Evolutionary conservation across 108 stramenopile genomes (phyloP).

Genomic region (Asterionellopsis glacialis): DNA sequence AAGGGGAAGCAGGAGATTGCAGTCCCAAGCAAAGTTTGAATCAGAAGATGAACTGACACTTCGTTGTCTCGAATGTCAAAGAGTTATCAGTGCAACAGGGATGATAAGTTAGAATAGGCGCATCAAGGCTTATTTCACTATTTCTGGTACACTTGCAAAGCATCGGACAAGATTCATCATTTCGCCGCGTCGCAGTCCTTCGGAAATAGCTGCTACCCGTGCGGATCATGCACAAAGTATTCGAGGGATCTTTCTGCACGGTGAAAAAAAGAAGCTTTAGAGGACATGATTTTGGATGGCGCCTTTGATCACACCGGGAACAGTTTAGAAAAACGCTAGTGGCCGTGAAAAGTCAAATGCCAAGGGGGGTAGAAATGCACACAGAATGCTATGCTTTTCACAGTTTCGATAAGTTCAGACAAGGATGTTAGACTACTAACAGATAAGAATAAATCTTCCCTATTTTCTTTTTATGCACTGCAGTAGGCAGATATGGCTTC

Average conservation of each 20-base stretch:
- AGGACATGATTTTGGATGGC: neutral
- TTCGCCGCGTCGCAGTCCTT: too few species aligned
- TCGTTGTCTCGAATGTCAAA: neutral
- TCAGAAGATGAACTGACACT: neutral
- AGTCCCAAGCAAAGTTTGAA: neutral
- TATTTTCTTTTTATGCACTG: neutral
- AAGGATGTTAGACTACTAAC: neutral
- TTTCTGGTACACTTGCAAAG: neutral
- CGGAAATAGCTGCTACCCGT: too few species aligned
- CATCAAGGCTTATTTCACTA: too few species aligned
- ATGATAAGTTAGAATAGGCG: neutral
- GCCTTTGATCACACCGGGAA: neutral
- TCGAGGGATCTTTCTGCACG: neutral
- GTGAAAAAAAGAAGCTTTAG: conserved; percentile 1
- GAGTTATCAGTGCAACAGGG: neutral
- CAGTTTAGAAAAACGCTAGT: neutral
- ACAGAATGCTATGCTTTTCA: too few species aligned
- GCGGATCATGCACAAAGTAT: too few species aligned
- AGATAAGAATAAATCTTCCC: neutral
- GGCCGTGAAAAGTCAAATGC: too few species aligned
- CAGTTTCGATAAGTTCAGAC: too few species aligned
- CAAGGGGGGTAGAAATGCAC: neutral
- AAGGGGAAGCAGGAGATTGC: neutral
- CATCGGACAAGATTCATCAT: neutral
- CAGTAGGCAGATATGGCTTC: conserved; percentile 52